Percentiles rank a stretch among this genome's conserved stretches.
Evolutionary conservation across 306 rosid genomes (phyloP).

Genomic region (Castanospermum australe): DNA sequence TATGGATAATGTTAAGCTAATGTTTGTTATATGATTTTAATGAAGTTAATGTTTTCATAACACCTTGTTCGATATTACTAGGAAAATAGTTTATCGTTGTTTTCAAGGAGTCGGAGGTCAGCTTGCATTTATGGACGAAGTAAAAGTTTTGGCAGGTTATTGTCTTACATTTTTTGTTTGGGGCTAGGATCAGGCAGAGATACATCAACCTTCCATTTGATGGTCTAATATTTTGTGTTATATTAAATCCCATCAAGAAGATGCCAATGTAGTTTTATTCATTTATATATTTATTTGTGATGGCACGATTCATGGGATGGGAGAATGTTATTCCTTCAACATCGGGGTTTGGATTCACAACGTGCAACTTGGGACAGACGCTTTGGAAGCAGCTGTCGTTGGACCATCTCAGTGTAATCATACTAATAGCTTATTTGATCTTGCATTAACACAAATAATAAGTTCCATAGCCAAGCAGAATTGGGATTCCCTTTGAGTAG

Average conservation of each 20-base stretch:
- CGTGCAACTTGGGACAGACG: neutral
- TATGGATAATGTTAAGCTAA: constrained; percentile 14
- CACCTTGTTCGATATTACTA: neutral
- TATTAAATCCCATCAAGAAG: neutral
- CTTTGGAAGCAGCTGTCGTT: neutral
- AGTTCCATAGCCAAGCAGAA: too few relatives aligned
- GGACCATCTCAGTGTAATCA: neutral
- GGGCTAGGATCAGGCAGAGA: neutral
- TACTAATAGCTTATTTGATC: too few relatives aligned
- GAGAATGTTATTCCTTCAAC: neutral
- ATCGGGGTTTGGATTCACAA: neutral
- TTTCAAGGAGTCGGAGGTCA: neutral
- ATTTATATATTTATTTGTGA: neutral
- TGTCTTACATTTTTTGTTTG: neutral
- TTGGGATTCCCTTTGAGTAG: too few relatives aligned
- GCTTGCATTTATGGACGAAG: neutral
- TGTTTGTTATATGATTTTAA: constrained; percentile 14
- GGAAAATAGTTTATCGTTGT: neutral
- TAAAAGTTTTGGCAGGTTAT: neutral
- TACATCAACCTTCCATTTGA: neutral
- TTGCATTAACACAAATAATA: neutral
- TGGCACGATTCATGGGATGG: neutral
- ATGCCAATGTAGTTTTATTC: neutral
- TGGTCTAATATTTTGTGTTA: neutral
- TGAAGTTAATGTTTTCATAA: neutral